Evolutionary conservation across 352 stramenopile species (phyloP).

Genomic region (Phytophthora capsici): DNA sequence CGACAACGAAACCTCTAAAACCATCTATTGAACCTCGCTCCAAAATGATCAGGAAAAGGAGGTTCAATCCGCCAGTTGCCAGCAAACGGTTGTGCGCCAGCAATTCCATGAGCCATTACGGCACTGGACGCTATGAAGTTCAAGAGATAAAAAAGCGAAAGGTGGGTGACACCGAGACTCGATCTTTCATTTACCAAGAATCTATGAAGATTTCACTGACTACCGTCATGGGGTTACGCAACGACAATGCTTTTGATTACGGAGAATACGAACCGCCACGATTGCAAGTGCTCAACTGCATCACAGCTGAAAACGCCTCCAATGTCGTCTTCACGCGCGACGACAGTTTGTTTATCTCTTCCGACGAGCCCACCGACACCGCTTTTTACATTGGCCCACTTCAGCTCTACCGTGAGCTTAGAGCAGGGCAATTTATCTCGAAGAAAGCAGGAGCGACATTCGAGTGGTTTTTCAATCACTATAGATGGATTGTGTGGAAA

Average conservation of each 20-base stretch:
- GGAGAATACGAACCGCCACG: constrained; percentile 7
- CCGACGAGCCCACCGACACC: constrained; percentile 19
- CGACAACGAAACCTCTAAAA: constrained; percentile 9
- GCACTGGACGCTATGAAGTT: background rate
- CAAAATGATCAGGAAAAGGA: constrained; percentile 24
- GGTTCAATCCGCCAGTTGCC: constrained; percentile 53
- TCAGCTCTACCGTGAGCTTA: constrained; percentile 53
- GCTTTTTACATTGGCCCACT: constrained; percentile 18
- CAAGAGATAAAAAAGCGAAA: constrained; percentile 33
- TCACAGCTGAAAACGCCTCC: constrained; percentile 41
- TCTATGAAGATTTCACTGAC: constrained; percentile 54
- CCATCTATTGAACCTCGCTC: constrained; percentile 16
- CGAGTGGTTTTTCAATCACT: constrained; percentile 79
- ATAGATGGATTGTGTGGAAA: constrained; percentile 78
- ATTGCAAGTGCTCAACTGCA: constrained; percentile 33
- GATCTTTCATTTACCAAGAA: constrained; percentile 42
- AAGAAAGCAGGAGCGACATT: constrained; percentile 43
- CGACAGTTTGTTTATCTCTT: constrained; percentile 7
- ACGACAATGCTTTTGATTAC: constrained; percentile 5
- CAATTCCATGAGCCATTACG: constrained; percentile 8
- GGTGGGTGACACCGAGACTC: background rate
- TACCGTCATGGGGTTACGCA: constrained; percentile 15
- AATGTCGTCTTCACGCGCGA: constrained; percentile 39
- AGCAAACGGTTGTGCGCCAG: constrained; percentile 30
- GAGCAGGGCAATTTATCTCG: constrained; percentile 31